These are phyloP conservation scores for Debaryomycetaceae sp. DNA, from an alignment of 1,139 yeast genomes.

Conservation along the genomic window DNA sequence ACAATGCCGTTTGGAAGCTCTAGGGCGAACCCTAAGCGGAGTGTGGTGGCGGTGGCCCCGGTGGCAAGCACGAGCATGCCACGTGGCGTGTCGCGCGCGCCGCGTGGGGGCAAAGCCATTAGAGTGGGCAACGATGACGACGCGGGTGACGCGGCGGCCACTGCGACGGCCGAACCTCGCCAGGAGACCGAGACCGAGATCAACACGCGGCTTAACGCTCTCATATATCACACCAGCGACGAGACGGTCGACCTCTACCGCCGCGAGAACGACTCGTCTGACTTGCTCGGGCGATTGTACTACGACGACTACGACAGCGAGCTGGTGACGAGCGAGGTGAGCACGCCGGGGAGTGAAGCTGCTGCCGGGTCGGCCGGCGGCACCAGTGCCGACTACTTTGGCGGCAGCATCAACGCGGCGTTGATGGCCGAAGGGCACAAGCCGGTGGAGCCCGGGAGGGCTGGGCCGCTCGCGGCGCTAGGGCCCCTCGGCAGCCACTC, in stretches of 20 bases:
- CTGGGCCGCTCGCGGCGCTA: too few species aligned
- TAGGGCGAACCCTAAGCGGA: too few species aligned
- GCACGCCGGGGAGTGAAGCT: conserved; percentile 19
- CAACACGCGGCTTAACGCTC: conserved; percentile 38
- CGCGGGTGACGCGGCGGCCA: too few species aligned
- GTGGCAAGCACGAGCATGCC: too few species aligned
- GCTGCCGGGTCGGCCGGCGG: conserved; percentile 5
- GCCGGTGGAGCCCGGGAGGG: neutral
- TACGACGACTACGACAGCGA: conserved; percentile 44
- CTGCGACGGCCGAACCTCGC: conserved; percentile 9
- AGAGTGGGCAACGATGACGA: too few species aligned
- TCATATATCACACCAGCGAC: conserved; percentile 36
- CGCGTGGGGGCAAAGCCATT: too few species aligned
- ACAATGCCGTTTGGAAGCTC: too few species aligned
- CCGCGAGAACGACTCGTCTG: conserved; percentile 37
- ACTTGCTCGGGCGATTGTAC: conserved; percentile 40
- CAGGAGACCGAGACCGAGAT: conserved; percentile 31
- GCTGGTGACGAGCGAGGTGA: conserved; percentile 13
- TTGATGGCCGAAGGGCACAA: neutral
- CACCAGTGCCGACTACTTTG: conserved; percentile 10
- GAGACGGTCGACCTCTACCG: conserved; percentile 40
- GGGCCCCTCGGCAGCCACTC: too few species aligned
- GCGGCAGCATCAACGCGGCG: conserved; percentile 2
- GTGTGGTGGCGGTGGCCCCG: too few species aligned
- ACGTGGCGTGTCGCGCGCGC: too few species aligned